A percentile compares a stretch with the other conserved stretches of the same genome.
Evolutionary conservation across 2,329 filamentous ascomycete genomes (phyloP).

Genomic region (Fusarium udum): DNA sequence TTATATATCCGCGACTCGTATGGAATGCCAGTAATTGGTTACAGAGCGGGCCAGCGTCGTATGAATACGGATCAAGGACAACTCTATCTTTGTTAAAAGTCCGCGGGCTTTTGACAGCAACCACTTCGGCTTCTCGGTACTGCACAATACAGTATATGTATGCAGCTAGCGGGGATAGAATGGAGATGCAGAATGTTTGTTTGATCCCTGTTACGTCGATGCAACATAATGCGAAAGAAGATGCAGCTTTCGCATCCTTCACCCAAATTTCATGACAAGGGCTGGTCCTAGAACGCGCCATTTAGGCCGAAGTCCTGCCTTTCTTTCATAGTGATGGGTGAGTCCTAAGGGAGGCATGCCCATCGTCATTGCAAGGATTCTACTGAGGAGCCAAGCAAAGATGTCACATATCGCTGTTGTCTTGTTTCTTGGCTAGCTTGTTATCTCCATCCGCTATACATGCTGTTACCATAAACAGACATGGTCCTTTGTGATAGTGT

Average conservation of each 20-base stretch:
- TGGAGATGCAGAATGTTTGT: constrained; percentile 8
- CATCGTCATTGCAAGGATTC: neutral
- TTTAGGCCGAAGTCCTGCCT: neutral
- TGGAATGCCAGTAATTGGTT: neutral
- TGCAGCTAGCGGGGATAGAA: constrained; percentile 1
- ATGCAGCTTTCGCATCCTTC: neutral
- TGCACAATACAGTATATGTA: neutral
- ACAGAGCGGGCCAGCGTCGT: neutral
- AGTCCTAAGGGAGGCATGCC: neutral
- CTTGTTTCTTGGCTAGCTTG: neutral
- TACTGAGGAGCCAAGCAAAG: neutral
- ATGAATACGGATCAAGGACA: neutral
- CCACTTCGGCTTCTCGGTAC: neutral
- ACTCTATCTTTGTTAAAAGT: neutral
- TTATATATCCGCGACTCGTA: neutral
- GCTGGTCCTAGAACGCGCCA: constrained; percentile 8
- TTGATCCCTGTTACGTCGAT: neutral
- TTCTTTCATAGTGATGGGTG: neutral
- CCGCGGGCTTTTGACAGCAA: neutral
- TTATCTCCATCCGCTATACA: neutral
- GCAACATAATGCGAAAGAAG: neutral
- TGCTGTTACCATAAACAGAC: neutral
- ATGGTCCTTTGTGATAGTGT: neutral
- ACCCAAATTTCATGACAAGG: neutral
- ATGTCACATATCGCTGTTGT: neutral